phyloP scores from a whole-genome alignment of 345 rosid genomes.

The Cardamine chenopodiifolia region DNA sequence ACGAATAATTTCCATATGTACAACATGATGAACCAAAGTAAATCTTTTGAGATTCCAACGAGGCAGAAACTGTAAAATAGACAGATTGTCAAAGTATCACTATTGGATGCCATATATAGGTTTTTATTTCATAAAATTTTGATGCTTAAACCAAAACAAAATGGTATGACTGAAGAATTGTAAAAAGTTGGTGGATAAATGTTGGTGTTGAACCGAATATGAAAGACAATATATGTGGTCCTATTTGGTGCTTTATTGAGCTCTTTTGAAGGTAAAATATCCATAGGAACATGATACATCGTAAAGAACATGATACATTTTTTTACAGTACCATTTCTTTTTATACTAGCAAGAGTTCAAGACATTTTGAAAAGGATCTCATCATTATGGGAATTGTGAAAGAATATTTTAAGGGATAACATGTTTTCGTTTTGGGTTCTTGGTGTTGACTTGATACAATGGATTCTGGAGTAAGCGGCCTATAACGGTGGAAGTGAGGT shows the following conservation, averaged over 20 bases:
- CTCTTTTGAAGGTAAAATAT: background rate
- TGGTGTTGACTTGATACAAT: too few species aligned
- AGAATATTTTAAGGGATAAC: background rate
- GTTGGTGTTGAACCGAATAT: background rate
- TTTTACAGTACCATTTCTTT: too few species aligned
- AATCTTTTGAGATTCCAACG: background rate
- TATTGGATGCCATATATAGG: too few species aligned
- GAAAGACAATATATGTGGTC: background rate
- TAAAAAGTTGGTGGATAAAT: background rate
- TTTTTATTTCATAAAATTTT: too few species aligned
- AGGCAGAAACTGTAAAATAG: background rate
- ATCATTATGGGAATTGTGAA: background rate
- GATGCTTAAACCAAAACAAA: too few species aligned
- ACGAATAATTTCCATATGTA: background rate
- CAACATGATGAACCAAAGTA: background rate
- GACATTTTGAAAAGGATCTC: background rate
- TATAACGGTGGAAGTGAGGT: too few species aligned
- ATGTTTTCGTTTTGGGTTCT: background rate
- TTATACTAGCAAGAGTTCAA: background rate
- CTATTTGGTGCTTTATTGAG: background rate
- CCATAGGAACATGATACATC: background rate
- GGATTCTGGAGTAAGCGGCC: too few species aligned
- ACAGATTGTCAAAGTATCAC: background rate
- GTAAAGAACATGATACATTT: too few species aligned
- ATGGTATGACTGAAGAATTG: background rate